phyloP scores from a whole-genome alignment of 2,329 filamentous ascomycete genomes.

The Lasiodiplodia citricola region DNA sequence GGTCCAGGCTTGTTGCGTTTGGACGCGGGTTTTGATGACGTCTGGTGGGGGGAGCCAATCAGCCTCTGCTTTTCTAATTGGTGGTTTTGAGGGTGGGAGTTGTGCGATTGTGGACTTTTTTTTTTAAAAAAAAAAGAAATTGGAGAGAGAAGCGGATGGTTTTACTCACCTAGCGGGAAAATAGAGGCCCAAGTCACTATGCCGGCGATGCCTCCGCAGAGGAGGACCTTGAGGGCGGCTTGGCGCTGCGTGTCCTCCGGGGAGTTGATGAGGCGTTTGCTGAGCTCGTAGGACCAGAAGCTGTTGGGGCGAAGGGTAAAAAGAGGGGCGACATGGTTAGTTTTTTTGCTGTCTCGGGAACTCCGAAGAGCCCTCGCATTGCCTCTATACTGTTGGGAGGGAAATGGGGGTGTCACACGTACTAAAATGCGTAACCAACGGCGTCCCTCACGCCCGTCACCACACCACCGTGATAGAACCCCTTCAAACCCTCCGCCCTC shows the following conservation, averaged over 20 bases:
- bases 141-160: background rate
- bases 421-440: conserved; percentile 96
- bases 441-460: conserved; percentile 85
- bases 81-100: no score
- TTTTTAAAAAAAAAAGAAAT: background rate
- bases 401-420: conserved; percentile 35
- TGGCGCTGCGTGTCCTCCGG: conserved; percentile 52
- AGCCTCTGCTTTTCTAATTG: background rate
- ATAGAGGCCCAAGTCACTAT: conserved; percentile 88
- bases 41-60: conserved; percentile 57
- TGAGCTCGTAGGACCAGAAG: conserved; percentile 89
- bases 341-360: background rate
- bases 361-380: background rate
- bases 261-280: conserved; percentile 57
- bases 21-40: conserved; percentile 90
- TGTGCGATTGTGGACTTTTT: background rate
- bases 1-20: conserved; percentile 63
- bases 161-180: conserved; percentile 68
- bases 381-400: background rate
- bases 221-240: conserved; percentile 67
- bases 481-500: conserved; percentile 64
- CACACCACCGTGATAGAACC: conserved; percentile 79
- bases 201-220: conserved; percentile 87
- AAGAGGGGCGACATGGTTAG: background rate
- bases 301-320: conserved; percentile 38